These are phyloP conservation scores for Mortierella alpina DNA, from an alignment of 192 early-diverging fungal species.

Conservation along the genomic window DNA sequence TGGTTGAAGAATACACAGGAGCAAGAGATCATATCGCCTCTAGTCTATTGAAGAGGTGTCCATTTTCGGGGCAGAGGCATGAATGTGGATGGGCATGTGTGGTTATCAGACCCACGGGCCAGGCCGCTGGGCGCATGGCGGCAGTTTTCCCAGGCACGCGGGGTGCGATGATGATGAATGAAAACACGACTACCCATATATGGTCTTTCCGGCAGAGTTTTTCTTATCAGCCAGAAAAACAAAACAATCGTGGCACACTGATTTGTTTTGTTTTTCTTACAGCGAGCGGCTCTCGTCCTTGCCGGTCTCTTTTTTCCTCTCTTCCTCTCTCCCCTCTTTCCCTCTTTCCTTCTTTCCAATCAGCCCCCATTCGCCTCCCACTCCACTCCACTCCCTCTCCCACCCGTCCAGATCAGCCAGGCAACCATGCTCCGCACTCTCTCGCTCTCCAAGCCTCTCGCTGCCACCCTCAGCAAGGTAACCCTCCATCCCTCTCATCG, in stretches of 20 bases:
- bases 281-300: neutral
- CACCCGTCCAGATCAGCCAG: slow-evolving; percentile 11
- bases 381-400: neutral
- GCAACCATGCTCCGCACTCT: slow-evolving; percentile 44
- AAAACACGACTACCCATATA: too few relatives aligned
- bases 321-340: neutral
- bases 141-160: too few relatives aligned
- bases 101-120: too few relatives aligned
- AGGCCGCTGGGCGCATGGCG: too few relatives aligned
- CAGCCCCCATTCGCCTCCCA: slow-evolving; percentile 2
- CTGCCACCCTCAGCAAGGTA: slow-evolving; percentile 47
- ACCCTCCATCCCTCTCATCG: neutral
- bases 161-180: too few relatives aligned
- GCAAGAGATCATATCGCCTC: too few relatives aligned
- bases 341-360: neutral
- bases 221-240: slow-evolving; percentile 2
- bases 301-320: neutral
- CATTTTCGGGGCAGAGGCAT: too few relatives aligned
- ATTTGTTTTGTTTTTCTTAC: neutral
- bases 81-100: too few relatives aligned
- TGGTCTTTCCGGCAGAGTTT: too few relatives aligned
- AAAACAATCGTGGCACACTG: too few relatives aligned
- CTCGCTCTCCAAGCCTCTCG: slow-evolving; percentile 46
- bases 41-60: too few relatives aligned
- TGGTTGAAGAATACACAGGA: too few relatives aligned